These are phyloP conservation scores for Polymyxa betae DNA, from an alignment of 208 protist genomes.

Conservation along the genomic window DNA sequence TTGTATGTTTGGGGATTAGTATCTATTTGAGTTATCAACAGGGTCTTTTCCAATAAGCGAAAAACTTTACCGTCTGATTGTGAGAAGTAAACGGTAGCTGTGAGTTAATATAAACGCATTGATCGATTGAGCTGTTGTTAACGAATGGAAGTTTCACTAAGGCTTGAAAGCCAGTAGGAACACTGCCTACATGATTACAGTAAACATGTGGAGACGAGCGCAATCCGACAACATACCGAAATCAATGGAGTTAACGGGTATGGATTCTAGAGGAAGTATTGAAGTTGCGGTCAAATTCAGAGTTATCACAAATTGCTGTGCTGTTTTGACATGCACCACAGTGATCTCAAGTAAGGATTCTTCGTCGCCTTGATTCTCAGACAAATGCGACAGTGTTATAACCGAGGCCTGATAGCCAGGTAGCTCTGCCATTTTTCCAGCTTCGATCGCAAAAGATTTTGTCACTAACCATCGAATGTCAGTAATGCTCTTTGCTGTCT, in stretches of 20 bases:
- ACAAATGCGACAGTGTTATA: too few relatives aligned
- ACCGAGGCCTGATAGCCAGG: too few relatives aligned
- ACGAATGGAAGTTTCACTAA: constrained; percentile 10
- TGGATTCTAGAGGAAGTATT: not conserved
- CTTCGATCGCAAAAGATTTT: too few relatives aligned
- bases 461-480: too few relatives aligned
- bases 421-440: too few relatives aligned
- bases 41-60: not conserved
- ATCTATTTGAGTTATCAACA: not conserved
- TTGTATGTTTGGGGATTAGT: not conserved
- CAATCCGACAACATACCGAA: not conserved
- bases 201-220: not conserved
- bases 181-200: not conserved
- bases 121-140: not conserved
- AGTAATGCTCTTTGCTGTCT: too few relatives aligned
- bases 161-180: constrained; percentile 33
- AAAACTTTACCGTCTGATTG: not conserved
- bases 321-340: not conserved
- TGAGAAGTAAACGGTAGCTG: not conserved
- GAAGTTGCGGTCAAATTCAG: not conserved
- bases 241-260: not conserved
- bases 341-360: too few relatives aligned
- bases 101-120: constrained; percentile 8
- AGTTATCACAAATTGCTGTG: not conserved
- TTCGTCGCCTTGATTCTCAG: too few relatives aligned